These are phyloP conservation scores for Claviceps sp. DNA, from an alignment of 2,329 filamentous ascomycete species.

Conservation along the genomic window DNA sequence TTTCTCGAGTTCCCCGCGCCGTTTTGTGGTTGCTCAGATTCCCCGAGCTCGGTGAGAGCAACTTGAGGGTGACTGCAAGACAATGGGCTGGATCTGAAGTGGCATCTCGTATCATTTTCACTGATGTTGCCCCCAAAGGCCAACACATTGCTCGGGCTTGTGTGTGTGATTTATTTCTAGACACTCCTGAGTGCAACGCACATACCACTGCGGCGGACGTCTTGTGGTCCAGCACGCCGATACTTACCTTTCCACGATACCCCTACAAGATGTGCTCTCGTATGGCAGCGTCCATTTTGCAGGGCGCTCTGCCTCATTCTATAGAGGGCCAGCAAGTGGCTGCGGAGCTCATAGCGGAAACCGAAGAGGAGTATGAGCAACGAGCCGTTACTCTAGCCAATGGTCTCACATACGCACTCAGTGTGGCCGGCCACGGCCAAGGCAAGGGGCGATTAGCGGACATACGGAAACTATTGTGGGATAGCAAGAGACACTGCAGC, in stretches of 20 bases:
- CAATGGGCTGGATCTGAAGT: conserved; percentile 78
- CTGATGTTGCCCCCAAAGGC: conserved; percentile 89
- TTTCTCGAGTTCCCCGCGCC: conserved; percentile 72
- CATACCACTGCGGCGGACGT: conserved; percentile 96
- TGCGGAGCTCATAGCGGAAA: conserved; percentile 60
- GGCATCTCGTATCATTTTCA: conserved; percentile 80
- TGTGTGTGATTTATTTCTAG: conserved; percentile 86
- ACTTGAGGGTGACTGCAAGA: conserved; percentile 66
- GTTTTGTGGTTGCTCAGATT: conserved; percentile 95
- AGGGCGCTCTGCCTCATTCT: conserved; percentile 67
- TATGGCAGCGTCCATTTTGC: conserved; percentile 91
- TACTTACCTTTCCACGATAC: conserved; percentile 82
- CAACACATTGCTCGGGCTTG: conserved; percentile 86
- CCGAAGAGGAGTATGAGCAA: conserved; percentile 75
- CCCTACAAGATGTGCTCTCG: conserved; percentile 98
- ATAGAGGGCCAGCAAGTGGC: conserved; percentile 54
- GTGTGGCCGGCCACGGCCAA: conserved; percentile 32
- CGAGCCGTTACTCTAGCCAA: conserved; percentile 56
- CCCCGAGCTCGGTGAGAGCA: conserved; percentile 79
- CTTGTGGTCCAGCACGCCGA: conserved; percentile 87
- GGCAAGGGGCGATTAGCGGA: conserved; percentile 60
- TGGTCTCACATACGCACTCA: conserved; percentile 44
- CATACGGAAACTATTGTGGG: conserved; percentile 68
- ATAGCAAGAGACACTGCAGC: conserved; percentile 71
- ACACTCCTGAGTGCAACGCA: conserved; percentile 95